Base-by-base conservation (phyloP, 768 basidiomycete genomes). In the Boletus vermiculosoides region DNA sequence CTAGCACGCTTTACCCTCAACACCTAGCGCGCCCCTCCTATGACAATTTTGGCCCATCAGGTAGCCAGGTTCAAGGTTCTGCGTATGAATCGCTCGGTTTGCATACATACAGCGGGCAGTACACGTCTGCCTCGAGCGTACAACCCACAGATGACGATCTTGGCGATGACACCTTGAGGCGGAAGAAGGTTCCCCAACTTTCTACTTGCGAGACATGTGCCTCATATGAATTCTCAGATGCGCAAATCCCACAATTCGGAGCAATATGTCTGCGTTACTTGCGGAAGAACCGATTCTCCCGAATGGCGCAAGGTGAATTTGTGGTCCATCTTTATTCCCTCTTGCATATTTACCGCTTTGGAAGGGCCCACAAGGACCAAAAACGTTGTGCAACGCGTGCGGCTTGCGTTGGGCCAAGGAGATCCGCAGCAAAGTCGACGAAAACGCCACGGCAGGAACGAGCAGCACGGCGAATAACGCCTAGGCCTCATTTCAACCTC, bases 301-400 rank as follows among this genome's bases (percentile, higher is more conserved):
- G 96, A 99, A 74, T 99, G 96, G 96, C 83, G 96, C 64, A 95
- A 94, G 81, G 92, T 81, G 50, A 50, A 68, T 25, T 2, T 23
- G 4, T 31, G 45, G 42, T 25, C n/a, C 13, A 5, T 45, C 12
- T 11, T 15, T 34, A 1, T 16, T 42, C n/a, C 51, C 53, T 33
- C 46, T 50, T 22, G 52, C 28, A 77, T 59, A 50, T 56, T 65
- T 60, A 61, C 25, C 25, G 5, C 22, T 23, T 56, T 57, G 50
- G 33, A 61, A 91, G 91, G 96, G 96, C 12, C 96, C 96, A 1
- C 80, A 84, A 53, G 96, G 96, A 36, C 94, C 96, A 1, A 99
- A 98, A 76, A 97, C 96, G n/a, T 75, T 98, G 5, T 98, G 96
- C 78, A 97, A 98, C 72, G 94, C 94, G 2, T 97, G 96, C 62